These are phyloP conservation scores for Neonectria sp. DNA, from an alignment of 2,329 filamentous ascomycete species.

Conservation along the genomic window DNA sequence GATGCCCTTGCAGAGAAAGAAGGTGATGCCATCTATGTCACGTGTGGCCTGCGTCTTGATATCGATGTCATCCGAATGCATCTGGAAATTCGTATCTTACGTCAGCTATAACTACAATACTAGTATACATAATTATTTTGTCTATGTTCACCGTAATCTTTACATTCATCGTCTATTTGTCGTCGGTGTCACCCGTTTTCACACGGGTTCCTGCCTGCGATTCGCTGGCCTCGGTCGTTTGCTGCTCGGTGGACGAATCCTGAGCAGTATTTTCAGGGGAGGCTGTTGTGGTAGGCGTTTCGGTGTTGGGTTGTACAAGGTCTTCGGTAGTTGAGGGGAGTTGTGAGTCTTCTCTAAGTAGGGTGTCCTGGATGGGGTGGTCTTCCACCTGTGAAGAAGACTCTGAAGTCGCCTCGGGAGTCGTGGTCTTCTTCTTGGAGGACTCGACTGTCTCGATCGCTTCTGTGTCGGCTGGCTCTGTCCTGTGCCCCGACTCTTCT, in stretches of 20 bases:
- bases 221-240: neutral
- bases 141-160: neutral
- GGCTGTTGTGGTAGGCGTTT: neutral
- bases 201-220: neutral
- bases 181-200: neutral
- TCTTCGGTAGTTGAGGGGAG: neutral
- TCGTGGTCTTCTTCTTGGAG: neutral
- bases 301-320: neutral
- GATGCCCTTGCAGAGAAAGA: too few relatives aligned
- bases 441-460: neutral
- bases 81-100: neutral
- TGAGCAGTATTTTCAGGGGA: neutral
- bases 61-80: neutral
- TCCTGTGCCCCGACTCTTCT: neutral
- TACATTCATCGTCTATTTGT: constrained; percentile 3
- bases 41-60: neutral
- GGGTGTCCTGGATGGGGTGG: neutral
- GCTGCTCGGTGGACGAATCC: neutral
- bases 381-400: neutral
- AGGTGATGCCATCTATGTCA: neutral
- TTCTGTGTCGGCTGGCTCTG: neutral
- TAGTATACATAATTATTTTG: constrained; percentile 7
- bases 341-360: neutral
- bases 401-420: neutral
- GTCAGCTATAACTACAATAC: constrained; percentile 2